Percentiles rank a stretch among this genome's conserved stretches.
Conservation (phyloP, 2,329 filamentous ascomycete species). For the Neurospora sp. region DNA sequence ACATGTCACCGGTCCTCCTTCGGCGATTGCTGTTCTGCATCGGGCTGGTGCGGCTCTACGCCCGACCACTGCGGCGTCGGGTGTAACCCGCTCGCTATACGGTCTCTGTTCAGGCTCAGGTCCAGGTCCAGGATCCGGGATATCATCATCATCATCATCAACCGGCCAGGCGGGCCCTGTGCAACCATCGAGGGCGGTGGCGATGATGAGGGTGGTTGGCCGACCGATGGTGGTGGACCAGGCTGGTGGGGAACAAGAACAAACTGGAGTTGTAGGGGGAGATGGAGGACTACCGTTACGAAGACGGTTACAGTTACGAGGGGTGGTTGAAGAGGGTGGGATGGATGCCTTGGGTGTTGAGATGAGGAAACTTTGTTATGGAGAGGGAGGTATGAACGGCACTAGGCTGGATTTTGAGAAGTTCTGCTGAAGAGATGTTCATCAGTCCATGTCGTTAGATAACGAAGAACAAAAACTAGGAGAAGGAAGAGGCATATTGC, state of each 20-base stretch:
- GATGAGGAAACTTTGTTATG: not conserved
- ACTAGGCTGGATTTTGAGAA: not conserved
- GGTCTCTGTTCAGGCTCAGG: not conserved
- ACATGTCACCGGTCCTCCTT: slow-evolving; percentile 5
- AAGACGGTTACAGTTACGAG: not conserved
- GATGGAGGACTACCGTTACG: not conserved
- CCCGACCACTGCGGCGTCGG: slow-evolving; percentile 6
- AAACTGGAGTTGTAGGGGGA: not conserved
- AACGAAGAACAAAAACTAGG: not conserved
- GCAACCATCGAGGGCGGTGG: not conserved
- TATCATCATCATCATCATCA: not conserved
- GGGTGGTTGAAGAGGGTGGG: not conserved
- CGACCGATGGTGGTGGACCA: not conserved
- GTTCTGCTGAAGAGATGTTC: not conserved
- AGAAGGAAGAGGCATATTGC: not conserved
- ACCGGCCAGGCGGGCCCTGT: not conserved
- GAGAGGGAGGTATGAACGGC: not conserved
- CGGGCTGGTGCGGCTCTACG: slow-evolving; percentile 8
- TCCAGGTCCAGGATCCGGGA: not conserved
- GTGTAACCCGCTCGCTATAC: not conserved
- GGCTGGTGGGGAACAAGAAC: not conserved
- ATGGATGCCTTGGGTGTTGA: not conserved
- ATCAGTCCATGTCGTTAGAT: not conserved
- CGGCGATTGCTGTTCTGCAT: slow-evolving; percentile 7
- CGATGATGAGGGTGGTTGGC: not conserved